Base-by-base conservation (phyloP, 108 stramenopile species). In the Nitzschia sp. region DNA sequence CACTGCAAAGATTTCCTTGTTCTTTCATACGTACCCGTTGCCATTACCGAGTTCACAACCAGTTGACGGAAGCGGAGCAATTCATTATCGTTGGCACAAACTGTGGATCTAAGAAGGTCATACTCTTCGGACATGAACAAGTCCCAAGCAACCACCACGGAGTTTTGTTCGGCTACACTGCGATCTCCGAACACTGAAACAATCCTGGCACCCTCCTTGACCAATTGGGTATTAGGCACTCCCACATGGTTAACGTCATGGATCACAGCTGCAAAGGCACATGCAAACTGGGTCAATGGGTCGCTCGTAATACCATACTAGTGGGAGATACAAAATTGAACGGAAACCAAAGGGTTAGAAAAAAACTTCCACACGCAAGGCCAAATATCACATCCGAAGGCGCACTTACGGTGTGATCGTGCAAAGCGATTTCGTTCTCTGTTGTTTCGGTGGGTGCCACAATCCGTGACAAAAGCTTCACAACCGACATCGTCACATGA, bases 171-270 rank as follows among this genome's bases (percentile, higher is more conserved):
- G 1, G 57, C 57, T 8, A 78, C 69, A 48, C 67, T 71, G 38
- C 44, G 73, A 21, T 41, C 46, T 3, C 58, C 55, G 44, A 77
- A 77, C 9, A 52, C 51, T 19, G 62, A 14, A 6, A 65, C 78
- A 19, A 75, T 56, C 14, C 60, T 65, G 44, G 71, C 64, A 11
- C 73, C 65, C 52, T 83, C 82, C 6, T 44, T 67, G 24, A 75
- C 70, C 10, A 83, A 75, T 22, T 66, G 64, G 12, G 73, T 63
- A 48, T 83, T 83, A 2, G 78, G 78, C 24, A 83, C 73, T 19
- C 82, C 82, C 42, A 76, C 75, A 57, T 83, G 82, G 39, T 83
- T 78, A 26, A 77, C 82, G 43, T 83, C 82, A 50, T 83, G 82
- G 17, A 83, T 80, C 21, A 80, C 42, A 34, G 75, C 78, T 29